Evolutionary conservation across 163 green algal species (phyloP).

Genomic region (Prototheca wickerhamii): DNA sequence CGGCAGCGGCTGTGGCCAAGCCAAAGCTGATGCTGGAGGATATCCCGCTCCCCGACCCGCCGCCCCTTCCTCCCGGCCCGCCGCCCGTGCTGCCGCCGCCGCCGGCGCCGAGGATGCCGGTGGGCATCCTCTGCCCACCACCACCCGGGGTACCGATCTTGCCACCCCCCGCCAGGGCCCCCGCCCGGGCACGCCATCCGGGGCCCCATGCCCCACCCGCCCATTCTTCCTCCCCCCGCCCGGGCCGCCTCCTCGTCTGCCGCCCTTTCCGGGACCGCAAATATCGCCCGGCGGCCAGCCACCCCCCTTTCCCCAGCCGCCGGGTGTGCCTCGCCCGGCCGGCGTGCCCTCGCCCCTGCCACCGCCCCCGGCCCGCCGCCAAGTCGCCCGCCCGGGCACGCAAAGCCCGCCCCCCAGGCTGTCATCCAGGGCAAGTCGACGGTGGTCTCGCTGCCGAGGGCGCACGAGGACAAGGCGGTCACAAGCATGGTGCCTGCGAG

Average conservation of each 20-base stretch:
- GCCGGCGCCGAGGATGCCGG: neutral
- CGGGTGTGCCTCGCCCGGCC: no score
- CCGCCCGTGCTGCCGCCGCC: neutral
- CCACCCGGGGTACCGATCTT: neutral
- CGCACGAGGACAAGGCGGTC: slow-evolving; percentile 32
- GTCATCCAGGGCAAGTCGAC: slow-evolving; percentile 22
- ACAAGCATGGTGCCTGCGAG: slow-evolving; percentile 28
- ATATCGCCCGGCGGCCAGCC: no score
- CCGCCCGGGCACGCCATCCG: neutral
- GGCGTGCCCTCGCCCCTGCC: neutral
- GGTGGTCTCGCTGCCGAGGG: slow-evolving; percentile 32
- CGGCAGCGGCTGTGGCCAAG: no score
- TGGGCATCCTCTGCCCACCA: neutral
- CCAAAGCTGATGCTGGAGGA: neutral
- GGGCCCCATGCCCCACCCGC: neutral
- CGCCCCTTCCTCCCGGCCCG: neutral
- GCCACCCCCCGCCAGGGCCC: neutral
- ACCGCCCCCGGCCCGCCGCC: no score
- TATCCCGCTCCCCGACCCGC: neutral
- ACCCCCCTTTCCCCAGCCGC: no score
- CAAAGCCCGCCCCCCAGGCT: neutral
- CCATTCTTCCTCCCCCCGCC: neutral
- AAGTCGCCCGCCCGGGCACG: no score
- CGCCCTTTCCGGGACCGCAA: no score
- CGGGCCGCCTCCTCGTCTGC: neutral